Conservation (phyloP, 192 early-diverging fungal species). For the Diversispora epigaea region DNA sequence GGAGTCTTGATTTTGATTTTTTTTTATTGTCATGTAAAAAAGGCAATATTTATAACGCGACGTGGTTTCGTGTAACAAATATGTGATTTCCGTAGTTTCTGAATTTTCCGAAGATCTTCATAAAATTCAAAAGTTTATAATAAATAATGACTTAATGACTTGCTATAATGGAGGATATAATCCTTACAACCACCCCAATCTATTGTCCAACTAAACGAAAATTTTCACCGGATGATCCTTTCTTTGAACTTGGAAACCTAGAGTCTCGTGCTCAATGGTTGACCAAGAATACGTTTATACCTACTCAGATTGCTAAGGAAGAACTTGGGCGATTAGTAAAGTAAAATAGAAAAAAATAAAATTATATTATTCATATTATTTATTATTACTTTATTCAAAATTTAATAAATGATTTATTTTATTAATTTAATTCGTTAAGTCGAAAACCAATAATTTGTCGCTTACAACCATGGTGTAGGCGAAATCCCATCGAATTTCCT, state of each 20-base stretch:
- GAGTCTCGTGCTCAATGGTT: conserved; percentile 35
- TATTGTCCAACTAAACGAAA: conserved; percentile 25
- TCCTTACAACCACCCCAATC: not conserved
- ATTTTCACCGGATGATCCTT: conserved; percentile 30
- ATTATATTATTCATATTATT: not conserved
- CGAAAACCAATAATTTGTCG: conserved; percentile 32
- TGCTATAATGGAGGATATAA: no score
- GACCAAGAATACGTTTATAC: conserved; percentile 25
- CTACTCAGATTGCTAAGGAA: conserved; percentile 2
- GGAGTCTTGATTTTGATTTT: no score
- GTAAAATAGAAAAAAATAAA: no score
- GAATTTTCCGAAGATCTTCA: no score
- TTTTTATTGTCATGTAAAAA: no score
- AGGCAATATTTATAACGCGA: no score
- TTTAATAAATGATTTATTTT: not conserved
- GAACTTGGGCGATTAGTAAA: not conserved
- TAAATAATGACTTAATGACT: no score
- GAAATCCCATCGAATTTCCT: conserved; percentile 34
- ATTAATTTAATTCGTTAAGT: not conserved
- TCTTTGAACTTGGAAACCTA: conserved; percentile 40
- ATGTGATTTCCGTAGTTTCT: no score
- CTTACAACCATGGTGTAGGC: conserved; percentile 8
- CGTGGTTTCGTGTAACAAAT: no score
- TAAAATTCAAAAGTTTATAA: no score
- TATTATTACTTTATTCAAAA: not conserved